Percentiles rank a stretch among this genome's conserved stretches.
These are phyloP conservation scores for Grosmannia huntii DNA, from an alignment of 2,329 filamentous ascomycete species.

Conservation along the genomic window DNA sequence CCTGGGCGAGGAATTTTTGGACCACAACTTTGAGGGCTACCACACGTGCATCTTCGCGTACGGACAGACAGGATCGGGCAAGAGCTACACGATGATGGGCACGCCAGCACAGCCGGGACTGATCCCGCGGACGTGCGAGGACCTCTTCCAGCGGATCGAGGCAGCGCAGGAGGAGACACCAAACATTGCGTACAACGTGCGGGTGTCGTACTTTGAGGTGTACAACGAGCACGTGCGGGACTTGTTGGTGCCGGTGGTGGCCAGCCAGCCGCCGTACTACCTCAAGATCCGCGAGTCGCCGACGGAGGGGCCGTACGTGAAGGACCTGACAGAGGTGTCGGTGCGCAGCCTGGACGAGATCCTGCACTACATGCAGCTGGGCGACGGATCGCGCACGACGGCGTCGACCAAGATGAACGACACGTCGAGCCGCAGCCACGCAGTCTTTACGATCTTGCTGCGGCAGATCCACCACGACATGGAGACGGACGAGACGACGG, in stretches of 20 bases:
- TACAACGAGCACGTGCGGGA: constrained; percentile 98
- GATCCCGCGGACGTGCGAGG: constrained; percentile 91
- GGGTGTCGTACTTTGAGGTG: constrained; percentile 97
- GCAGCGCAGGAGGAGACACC: constrained; percentile 49
- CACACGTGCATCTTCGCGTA: constrained; percentile 99
- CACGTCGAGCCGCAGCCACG: constrained; percentile 88
- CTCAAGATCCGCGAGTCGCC: constrained; percentile 96
- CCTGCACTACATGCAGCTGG: constrained; percentile 77
- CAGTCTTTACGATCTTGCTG: constrained; percentile 94
- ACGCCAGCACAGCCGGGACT: constrained; percentile 94
- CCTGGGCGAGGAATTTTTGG: constrained; percentile 75
- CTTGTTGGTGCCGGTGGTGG: constrained; percentile 39
- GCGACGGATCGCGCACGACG: constrained; percentile 75
- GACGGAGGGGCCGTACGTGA: constrained; percentile 93
- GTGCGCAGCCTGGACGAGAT: constrained; percentile 82
- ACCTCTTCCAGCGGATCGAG: constrained; percentile 86
- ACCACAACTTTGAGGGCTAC: constrained; percentile 97
- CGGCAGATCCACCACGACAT: constrained; percentile 98
- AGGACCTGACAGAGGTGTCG: constrained; percentile 80
- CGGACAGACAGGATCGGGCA: constrained; percentile 94
- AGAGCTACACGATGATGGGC: constrained; percentile 99
- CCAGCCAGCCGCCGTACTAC: constrained; percentile 67
- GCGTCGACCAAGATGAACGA: constrained; percentile 99
- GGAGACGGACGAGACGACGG: constrained; percentile 94
- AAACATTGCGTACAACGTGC: constrained; percentile 76